Percentiles rank a stretch among this genome's conserved stretches.
These are phyloP conservation scores for Pythium aristosporum DNA, from an alignment of 352 stramenopile species.

Conservation along the genomic window DNA sequence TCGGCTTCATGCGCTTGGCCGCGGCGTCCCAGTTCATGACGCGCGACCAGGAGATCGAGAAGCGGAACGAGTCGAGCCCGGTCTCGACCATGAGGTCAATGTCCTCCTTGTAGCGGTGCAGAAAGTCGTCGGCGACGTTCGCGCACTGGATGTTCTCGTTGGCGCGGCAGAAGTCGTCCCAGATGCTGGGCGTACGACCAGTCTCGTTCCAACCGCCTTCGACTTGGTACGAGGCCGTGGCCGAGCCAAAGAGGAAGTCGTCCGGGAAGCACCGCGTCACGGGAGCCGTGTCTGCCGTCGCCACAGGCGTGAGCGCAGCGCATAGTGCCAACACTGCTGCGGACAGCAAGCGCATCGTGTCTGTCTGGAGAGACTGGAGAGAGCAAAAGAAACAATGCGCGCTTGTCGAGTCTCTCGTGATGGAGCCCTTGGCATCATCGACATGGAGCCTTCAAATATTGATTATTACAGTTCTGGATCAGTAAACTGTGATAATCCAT, in stretches of 20 bases:
- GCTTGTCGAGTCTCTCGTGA: neutral
- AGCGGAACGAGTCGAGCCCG: constrained; percentile 90
- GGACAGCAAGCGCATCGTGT: neutral
- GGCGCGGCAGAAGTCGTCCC: constrained; percentile 90
- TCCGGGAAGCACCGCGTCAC: constrained; percentile 59
- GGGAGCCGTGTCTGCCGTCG: neutral
- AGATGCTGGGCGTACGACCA: constrained; percentile 86
- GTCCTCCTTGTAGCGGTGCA: constrained; percentile 89
- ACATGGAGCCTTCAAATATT: neutral
- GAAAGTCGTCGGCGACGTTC: constrained; percentile 94
- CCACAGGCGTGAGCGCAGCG: neutral
- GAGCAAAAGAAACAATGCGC: neutral
- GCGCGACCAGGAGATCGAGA: constrained; percentile 93
- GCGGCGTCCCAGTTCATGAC: constrained; percentile 82
- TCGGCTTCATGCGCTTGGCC: constrained; percentile 60
- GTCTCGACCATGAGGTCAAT: constrained; percentile 91
- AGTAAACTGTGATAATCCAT: neutral
- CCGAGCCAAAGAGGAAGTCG: constrained; percentile 86
- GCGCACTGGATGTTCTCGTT: constrained; percentile 75
- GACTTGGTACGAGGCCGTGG: constrained; percentile 92
- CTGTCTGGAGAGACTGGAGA: neutral
- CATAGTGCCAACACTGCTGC: neutral
- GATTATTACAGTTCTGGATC: neutral
- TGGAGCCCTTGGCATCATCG: too few relatives aligned
- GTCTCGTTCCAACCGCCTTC: constrained; percentile 88